Conservation (phyloP, 2,329 filamentous ascomycete species). For the Fusarium armeniacum region DNA sequence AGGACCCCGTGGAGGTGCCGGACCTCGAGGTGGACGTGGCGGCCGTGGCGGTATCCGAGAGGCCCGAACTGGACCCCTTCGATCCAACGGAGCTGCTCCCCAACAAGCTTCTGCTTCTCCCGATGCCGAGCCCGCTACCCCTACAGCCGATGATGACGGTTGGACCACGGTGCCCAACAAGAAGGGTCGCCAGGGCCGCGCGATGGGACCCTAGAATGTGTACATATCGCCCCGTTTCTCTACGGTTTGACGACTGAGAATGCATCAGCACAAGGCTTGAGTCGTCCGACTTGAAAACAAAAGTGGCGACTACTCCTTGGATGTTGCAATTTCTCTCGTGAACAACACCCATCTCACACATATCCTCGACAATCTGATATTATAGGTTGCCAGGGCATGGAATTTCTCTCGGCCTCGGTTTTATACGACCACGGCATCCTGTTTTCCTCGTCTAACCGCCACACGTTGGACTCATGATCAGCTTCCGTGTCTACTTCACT, state of each 20-base stretch:
- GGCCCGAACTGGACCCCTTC: slow-evolving; percentile 58
- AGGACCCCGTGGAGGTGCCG: slow-evolving; percentile 63
- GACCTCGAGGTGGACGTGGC: slow-evolving; percentile 60
- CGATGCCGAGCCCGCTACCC: slow-evolving; percentile 54
- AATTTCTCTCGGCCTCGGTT: slow-evolving; percentile 41
- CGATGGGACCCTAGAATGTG: slow-evolving; percentile 51
- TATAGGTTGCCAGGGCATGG: slow-evolving; percentile 24
- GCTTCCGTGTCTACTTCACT: slow-evolving; percentile 34
- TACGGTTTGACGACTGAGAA: slow-evolving; percentile 56
- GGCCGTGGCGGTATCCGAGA: slow-evolving; percentile 59
- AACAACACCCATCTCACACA: slow-evolving; percentile 45
- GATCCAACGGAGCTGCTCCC: slow-evolving; percentile 63
- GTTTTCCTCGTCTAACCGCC: slow-evolving; percentile 48
- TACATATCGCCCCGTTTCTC: slow-evolving; percentile 56
- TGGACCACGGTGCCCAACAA: slow-evolving; percentile 70
- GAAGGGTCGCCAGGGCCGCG: slow-evolving; percentile 57
- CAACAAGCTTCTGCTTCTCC: slow-evolving; percentile 56
- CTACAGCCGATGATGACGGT: slow-evolving; percentile 69
- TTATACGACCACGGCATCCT: slow-evolving; percentile 33
- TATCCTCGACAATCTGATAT: slow-evolving; percentile 27
- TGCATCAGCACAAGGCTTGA: slow-evolving; percentile 50
- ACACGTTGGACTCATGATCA: slow-evolving; percentile 47
- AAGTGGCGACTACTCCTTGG: slow-evolving; percentile 40
- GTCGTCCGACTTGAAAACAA: slow-evolving; percentile 33
- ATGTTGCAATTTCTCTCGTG: slow-evolving; percentile 36